A percentile compares a stretch with the other conserved stretches of the same genome.
Evolutionary conservation across 139 green algal genomes (phyloP).

Genomic region (Spirogloea muscicola): DNA sequence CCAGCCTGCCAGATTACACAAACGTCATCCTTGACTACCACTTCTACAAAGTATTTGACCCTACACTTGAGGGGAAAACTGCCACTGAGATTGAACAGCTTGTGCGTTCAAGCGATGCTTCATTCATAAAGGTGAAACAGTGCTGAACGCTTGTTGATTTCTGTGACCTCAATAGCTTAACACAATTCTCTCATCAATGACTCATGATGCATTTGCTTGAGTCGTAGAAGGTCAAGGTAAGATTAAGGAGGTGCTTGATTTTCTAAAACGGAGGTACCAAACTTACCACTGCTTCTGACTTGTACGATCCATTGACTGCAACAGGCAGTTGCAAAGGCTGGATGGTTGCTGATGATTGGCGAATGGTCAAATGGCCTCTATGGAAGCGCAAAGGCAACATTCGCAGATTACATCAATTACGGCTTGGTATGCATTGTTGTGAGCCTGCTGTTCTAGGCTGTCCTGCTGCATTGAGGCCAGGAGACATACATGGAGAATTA

Average conservation of each 20-base stretch:
- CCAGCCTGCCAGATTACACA: background rate
- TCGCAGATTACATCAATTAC: background rate
- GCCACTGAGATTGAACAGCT: background rate
- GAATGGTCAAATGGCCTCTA: background rate
- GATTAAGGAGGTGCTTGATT: background rate
- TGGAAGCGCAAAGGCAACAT: background rate
- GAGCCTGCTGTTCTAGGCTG: no score
- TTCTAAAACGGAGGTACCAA: background rate
- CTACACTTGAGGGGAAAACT: background rate
- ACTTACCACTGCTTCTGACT: background rate
- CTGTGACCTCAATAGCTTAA: background rate
- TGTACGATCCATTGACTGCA: background rate
- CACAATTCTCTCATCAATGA: background rate
- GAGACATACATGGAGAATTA: background rate
- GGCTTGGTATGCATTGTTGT: background rate
- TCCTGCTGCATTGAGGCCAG: background rate
- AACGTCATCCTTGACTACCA: constrained; percentile 6
- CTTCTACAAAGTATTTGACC: constrained; percentile 1
- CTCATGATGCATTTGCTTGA: background rate
- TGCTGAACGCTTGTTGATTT: background rate
- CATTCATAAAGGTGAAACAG: constrained; percentile 1
- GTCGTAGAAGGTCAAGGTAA: background rate
- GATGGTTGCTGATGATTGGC: background rate
- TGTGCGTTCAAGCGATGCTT: background rate
- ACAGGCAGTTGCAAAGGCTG: background rate